Evolutionary conservation across 768 basidiomycete genomes (phyloP), one percentile per base, ranked within the genome.

Genomic region (Imleria badia): DNA sequence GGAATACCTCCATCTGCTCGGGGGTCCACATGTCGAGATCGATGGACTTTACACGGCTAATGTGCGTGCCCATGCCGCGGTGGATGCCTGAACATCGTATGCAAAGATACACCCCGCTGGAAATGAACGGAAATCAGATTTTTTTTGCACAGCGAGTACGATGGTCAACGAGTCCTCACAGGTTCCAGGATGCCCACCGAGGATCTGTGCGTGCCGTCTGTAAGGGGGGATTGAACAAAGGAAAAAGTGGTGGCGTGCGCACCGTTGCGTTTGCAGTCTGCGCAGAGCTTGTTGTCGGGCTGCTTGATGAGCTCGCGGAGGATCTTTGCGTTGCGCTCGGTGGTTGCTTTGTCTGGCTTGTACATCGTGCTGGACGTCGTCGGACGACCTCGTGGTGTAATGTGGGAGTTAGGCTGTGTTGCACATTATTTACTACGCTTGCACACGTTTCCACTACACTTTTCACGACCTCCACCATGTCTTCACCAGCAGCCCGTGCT

Each of bases 1-100:
- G 12, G 33, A 7, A 56, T 62, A 94, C 94, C 75, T 87, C 85
- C 89, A 99, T 95, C 75, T 99, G 96, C 59, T 98, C 94, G 3
- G 93, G 92, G 9, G 93, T 96, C 96, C 96, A 99, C 17, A 90
- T 84, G 64, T 99, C 96, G 50, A 99, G 85, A 74, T 99, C 96
- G 51, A 99, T 91, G 3, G 94, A 96, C 67, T 97, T 97, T 69
- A 99, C 91, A 67, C 89, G 91, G 74, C 90, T 91, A 71, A 98
- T 97, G 72, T 99, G 96, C 0, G 96, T 98, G 55, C 96, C 96
- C 93, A 99, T 94, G 38, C 92, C 89, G 40, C 96, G 87, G 73
- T 99, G 96, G 53, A 98, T 91, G 29, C 96, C 96, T 14, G 95
- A 98, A 73, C 96, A 99, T 54, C 96, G 85, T 60, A 99, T 97